Conservation (phyloP, 208 protist genomes). For the Leishmania gerbilli region DNA sequence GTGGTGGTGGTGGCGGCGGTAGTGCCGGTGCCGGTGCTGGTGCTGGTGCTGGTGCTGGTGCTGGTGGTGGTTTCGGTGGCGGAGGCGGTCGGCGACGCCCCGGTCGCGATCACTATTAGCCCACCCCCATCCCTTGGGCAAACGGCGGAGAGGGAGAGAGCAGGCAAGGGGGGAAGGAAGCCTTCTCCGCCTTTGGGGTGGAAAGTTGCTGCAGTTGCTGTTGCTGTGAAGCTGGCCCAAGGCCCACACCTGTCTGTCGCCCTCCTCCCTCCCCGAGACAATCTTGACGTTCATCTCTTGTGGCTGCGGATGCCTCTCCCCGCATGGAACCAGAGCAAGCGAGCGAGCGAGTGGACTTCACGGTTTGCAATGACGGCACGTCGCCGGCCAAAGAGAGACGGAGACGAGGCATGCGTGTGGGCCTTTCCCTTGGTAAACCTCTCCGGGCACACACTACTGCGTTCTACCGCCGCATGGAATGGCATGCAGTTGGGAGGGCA, state of each 20-base stretch:
- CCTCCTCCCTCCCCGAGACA: neutral
- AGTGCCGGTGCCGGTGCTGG: neutral
- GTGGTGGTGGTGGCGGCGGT: neutral
- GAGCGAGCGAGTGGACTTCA: neutral
- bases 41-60: neutral
- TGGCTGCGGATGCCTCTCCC: neutral
- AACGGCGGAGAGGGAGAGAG: neutral
- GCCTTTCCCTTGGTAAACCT: neutral
- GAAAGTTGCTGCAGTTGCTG: neutral
- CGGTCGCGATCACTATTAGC: constrained; percentile 28
- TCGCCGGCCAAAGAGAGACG: neutral
- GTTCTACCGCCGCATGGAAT: neutral
- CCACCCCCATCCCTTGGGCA: neutral
- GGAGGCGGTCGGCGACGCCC: constrained; percentile 23
- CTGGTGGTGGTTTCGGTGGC: neutral
- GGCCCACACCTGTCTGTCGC: neutral
- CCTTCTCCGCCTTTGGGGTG: neutral
- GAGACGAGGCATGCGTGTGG: neutral
- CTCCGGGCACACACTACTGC: neutral
- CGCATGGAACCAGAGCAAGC: neutral
- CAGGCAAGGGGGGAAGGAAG: neutral
- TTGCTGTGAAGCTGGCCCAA: neutral
- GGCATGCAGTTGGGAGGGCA: neutral
- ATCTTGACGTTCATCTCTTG: neutral
- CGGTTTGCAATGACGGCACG: neutral